Conservation (phyloP, 2,329 filamentous ascomycete genomes). For the Coniochaeta hoffmannii region DNA sequence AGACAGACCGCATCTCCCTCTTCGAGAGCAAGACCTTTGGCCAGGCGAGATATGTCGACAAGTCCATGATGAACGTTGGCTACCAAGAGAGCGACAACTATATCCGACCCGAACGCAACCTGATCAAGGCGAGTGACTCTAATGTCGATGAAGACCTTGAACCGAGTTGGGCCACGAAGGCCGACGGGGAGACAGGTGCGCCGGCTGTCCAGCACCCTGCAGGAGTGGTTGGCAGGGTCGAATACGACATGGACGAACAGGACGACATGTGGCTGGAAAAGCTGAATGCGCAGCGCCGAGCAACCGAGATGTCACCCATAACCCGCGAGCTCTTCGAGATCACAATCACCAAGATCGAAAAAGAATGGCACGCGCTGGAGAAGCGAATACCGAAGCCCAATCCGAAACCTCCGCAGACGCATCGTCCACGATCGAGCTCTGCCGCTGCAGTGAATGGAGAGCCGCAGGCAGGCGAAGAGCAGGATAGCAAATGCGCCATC, state of each 20-base stretch:
- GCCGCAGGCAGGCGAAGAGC: constrained; percentile 79
- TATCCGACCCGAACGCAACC: constrained; percentile 63
- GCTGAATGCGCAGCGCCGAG: constrained; percentile 70
- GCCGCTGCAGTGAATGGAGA: constrained; percentile 95
- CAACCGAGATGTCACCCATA: constrained; percentile 70
- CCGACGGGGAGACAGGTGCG: constrained; percentile 47
- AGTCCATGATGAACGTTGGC: constrained; percentile 90
- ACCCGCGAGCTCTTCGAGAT: constrained; percentile 95
- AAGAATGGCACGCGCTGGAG: constrained; percentile 94
- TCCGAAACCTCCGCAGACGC: constrained; percentile 90
- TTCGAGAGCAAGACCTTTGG: constrained; percentile 82
- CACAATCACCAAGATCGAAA: constrained; percentile 97
- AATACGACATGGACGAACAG: constrained; percentile 99
- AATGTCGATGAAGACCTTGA: constrained; percentile 54
- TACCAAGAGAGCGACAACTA: constrained; percentile 95
- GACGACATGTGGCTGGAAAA: constrained; percentile 92
- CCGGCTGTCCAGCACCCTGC: constrained; percentile 24
- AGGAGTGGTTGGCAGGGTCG: constrained; percentile 67
- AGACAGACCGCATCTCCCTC: constrained; percentile 69
- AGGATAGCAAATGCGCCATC: constrained; percentile 94
- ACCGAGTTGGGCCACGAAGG: constrained; percentile 33
- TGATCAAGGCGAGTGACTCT: constrained; percentile 57
- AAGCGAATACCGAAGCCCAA: constrained; percentile 96
- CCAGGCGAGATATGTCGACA: constrained; percentile 87
- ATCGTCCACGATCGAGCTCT: constrained; percentile 85